A percentile compares a stretch with the other conserved stretches of the same genome.
These are phyloP conservation scores for Oidiodendron maius DNA, from an alignment of 495 filamentous ascomycete genomes.

Conservation along the genomic window DNA sequence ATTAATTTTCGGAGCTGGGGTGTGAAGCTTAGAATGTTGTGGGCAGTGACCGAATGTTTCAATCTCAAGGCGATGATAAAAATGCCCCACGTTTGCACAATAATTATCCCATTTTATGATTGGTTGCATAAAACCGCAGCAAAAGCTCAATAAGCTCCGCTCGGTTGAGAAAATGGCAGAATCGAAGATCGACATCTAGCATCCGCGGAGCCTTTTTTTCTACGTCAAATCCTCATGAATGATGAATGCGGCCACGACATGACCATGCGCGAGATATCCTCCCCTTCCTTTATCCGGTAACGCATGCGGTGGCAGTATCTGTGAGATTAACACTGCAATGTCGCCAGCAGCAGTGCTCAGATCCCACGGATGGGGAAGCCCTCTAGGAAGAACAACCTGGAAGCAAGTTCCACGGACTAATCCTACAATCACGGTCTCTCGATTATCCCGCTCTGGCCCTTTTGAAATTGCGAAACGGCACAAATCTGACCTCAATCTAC, in stretches of 20 bases:
- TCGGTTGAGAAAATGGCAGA: too few relatives aligned
- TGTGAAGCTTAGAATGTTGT: not conserved
- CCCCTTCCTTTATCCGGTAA: constrained; percentile 18
- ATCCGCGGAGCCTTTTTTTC: not conserved
- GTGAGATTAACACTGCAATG: constrained; percentile 8
- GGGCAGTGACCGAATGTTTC: constrained; percentile 24
- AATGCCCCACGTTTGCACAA: constrained; percentile 14
- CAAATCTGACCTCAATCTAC: constrained; percentile 10
- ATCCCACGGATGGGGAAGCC: constrained; percentile 14
- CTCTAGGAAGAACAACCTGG: constrained; percentile 7
- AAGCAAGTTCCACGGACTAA: constrained; percentile 5
- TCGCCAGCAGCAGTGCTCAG: constrained; percentile 12
- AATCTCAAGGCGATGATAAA: constrained; percentile 1
- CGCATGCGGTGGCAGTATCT: constrained; percentile 12
- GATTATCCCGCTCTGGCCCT: not conserved
- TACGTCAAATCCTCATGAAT: not conserved
- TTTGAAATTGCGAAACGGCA: not conserved
- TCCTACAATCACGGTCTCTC: not conserved
- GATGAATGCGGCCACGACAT: constrained; percentile 15
- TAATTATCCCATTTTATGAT: not conserved
- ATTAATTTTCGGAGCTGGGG: too few relatives aligned
- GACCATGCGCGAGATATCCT: too few relatives aligned
- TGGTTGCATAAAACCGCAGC: constrained; percentile 3
- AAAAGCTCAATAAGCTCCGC: too few relatives aligned
- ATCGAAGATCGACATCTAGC: not conserved